phyloP scores from a whole-genome alignment of 306 rosid genomes.

The Sindora glabra region DNA sequence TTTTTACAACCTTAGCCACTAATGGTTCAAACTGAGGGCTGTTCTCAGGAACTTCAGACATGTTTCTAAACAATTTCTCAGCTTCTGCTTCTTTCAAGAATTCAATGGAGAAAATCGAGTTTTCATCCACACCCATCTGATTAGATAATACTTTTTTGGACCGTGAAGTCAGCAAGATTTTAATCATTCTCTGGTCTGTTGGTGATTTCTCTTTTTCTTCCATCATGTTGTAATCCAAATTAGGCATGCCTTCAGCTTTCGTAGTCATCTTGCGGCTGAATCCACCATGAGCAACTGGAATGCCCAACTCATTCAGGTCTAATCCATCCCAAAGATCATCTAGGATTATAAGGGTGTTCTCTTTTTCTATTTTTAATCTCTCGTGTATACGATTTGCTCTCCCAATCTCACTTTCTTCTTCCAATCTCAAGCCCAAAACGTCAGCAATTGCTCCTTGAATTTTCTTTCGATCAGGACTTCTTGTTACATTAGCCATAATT shows the following conservation, averaged over 20 bases:
- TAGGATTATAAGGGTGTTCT: background rate
- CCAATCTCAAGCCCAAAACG: background rate
- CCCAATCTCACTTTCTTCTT: background rate
- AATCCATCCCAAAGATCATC: background rate
- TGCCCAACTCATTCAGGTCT: background rate
- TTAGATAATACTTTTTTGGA: background rate
- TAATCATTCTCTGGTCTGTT: no score
- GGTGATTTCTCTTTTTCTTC: background rate
- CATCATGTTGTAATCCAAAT: background rate
- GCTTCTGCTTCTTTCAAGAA: conserved; percentile 2
- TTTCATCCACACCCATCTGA: background rate
- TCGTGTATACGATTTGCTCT: background rate
- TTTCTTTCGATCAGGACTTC: background rate
- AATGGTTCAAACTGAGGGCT: background rate
- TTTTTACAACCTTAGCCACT: background rate
- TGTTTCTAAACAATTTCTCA: background rate
- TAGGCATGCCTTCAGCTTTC: background rate
- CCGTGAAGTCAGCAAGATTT: background rate
- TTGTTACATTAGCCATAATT: background rate
- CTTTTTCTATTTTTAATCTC: background rate
- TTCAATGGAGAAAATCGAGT: background rate
- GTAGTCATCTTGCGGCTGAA: background rate
- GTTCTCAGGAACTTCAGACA: background rate
- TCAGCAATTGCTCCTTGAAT: background rate
- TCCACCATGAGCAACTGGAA: no score